These are phyloP conservation scores for Clonostachys sp. DNA, from an alignment of 2,329 filamentous ascomycete species.

Conservation along the genomic window DNA sequence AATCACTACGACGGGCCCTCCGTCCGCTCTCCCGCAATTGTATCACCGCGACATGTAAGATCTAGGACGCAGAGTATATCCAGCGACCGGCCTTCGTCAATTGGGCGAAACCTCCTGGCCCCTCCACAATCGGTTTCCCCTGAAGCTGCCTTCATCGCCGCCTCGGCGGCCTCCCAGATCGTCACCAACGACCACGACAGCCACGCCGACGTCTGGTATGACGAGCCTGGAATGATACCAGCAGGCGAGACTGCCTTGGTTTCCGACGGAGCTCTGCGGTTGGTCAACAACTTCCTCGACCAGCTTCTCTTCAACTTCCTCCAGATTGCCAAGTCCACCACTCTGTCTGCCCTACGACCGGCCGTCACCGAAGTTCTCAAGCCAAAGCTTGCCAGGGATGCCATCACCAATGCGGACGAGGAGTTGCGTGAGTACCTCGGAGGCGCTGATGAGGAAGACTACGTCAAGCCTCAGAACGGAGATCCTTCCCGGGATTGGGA, in stretches of 20 bases:
- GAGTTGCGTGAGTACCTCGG: constrained; percentile 86
- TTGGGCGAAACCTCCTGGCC: constrained; percentile 53
- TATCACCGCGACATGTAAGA: constrained; percentile 10
- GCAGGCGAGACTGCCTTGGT: constrained; percentile 68
- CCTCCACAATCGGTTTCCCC: constrained; percentile 69
- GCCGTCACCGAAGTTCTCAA: constrained; percentile 86
- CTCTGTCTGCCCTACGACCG: constrained; percentile 68
- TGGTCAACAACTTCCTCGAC: constrained; percentile 91
- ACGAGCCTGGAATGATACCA: constrained; percentile 62
- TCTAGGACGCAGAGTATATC: constrained; percentile 62
- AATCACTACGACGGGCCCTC: background rate
- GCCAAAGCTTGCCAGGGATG: constrained; percentile 80
- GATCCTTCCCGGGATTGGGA: constrained; percentile 65
- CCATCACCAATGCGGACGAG: constrained; percentile 77
- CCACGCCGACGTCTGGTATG: constrained; percentile 64
- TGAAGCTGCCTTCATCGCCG: constrained; percentile 80
- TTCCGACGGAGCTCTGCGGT: constrained; percentile 64
- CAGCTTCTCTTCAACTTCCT: constrained; percentile 90
- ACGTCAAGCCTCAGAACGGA: constrained; percentile 47
- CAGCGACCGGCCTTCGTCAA: constrained; percentile 64
- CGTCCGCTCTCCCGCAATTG: background rate
- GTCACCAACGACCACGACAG: constrained; percentile 84
- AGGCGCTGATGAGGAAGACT: constrained; percentile 70
- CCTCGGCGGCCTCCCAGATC: constrained; percentile 84
- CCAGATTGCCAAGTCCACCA: constrained; percentile 73